Base-by-base conservation (phyloP, 2,329 filamentous ascomycete genomes). In the Cordyceps cateniannulata region DNA sequence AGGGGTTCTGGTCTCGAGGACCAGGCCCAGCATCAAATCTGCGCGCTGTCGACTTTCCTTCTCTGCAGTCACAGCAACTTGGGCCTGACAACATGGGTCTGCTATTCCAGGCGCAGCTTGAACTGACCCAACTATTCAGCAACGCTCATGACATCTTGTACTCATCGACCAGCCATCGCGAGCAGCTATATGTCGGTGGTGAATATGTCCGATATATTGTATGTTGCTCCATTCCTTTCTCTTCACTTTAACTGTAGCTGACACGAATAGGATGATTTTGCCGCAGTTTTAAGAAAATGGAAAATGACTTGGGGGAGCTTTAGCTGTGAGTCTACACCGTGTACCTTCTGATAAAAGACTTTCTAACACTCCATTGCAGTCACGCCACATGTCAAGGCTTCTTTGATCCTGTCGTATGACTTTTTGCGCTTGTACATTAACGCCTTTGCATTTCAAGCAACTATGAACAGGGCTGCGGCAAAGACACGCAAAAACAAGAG, bases 111-210 rank as follows among this genome's bases (percentile, higher is more conserved):
- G 87, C 88, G 0, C 88, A 85, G 25, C 73, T 91, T 7, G 88
- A 90, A 66, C 75, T 90, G 25, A 90, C 87, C 0, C 84, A 90
- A 65, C 77, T 91, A 1, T 90, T 90, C 68, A 86, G 85, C 22
- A 90, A 90, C 65, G 86, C 89, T 0, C 87, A 90, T 61, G 87
- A 90, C 67, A 85, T 90, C 0, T 73, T 91, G 1, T 91, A 90
- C 69, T 88, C 87, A 0, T 88, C 87, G 7, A 86, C 86, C 56
- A 84, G 85, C 20, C 85, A 86, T 47, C 86, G 85, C 60, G 86
- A 87, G 69, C 84, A 89, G 61, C 82, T 87, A 63, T 88, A 90
- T 73, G 76, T 88, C 29, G 85, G 85, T 67, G 87, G 87, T 1
- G 85, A 88, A 65, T 90, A 90, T 68, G 87, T 89, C 63, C 86